Conservation (phyloP, 2,329 filamentous ascomycete species). For the Rachicladosporium sp. region DNA sequence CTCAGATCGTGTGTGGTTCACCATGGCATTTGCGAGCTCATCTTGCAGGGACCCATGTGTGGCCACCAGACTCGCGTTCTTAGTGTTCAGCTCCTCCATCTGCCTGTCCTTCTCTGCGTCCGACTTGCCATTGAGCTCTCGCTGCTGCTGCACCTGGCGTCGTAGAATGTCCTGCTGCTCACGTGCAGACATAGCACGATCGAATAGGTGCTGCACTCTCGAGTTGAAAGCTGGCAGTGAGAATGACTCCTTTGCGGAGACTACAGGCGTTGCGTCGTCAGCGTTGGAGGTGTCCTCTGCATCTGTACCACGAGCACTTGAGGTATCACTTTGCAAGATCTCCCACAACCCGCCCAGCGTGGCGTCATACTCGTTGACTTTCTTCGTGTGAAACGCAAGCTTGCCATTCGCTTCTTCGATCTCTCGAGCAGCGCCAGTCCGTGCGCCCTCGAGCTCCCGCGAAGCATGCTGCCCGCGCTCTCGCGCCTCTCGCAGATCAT, state of each 20-base stretch:
- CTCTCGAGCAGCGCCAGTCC: slow-evolving; percentile 5
- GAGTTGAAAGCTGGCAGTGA: slow-evolving; percentile 63
- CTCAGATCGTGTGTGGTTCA: slow-evolving; percentile 16
- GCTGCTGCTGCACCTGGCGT: slow-evolving; percentile 88
- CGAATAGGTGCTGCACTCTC: slow-evolving; percentile 68
- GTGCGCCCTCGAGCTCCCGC: too few species aligned
- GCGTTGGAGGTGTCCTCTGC: slow-evolving; percentile 2
- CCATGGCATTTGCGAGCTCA: slow-evolving; percentile 19
- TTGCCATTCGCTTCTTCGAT: slow-evolving; percentile 8
- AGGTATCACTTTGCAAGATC: slow-evolving; percentile 34
- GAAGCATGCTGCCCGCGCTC: slow-evolving; percentile 5
- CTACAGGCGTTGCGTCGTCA: slow-evolving; percentile 17
- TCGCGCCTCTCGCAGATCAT: slow-evolving; percentile 15
- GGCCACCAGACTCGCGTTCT: slow-evolving; percentile 15
- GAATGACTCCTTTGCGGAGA: slow-evolving; percentile 32
- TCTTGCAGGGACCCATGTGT: slow-evolving; percentile 18
- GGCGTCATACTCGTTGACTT: slow-evolving; percentile 44
- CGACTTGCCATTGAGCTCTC: slow-evolving; percentile 79
- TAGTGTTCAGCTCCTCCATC: slow-evolving; percentile 17
- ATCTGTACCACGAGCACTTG: slow-evolving; percentile 21
- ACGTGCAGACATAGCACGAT: slow-evolving; percentile 61
- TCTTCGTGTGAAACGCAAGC: slow-evolving; percentile 19
- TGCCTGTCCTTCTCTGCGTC: slow-evolving; percentile 43
- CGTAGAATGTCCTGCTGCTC: slow-evolving; percentile 84
- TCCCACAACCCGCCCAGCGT: slow-evolving; percentile 42